Evolutionary conservation across 176 grass and related monocot species (phyloP), one percentile per base, ranked within the genome.

Genomic region (Oryza punctata): DNA sequence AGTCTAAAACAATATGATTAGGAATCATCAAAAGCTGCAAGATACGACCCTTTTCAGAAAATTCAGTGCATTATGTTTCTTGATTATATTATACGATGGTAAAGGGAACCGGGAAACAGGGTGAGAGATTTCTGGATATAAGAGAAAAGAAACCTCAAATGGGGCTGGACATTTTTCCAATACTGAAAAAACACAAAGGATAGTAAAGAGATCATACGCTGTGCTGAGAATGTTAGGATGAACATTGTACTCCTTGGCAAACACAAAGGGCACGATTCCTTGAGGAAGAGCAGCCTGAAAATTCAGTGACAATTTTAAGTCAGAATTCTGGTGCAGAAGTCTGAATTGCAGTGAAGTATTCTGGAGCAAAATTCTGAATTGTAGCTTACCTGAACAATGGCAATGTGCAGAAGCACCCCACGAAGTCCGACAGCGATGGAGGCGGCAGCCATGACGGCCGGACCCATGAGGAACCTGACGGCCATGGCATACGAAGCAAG

Each of bases 161-260:
- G 2, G 13, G n/a, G n/a, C n/a, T n/a, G 41, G 37, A 32, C 35
- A 60, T 45, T 73, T 38, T 33, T 28, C 32, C 28, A 70, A 67
- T 35, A 7, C 23, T 21, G 35, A n/a, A 75, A 78, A 41, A 72
- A n/a, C n/a, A n/a, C n/a, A n/a, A 45, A 18, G 8, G 2, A 30
- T 44, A 25, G 6, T 14, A 18, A 18, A 23, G 77, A 43, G 50
- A 80, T 70, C 92, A 59, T 91, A 97, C 92, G 90, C 86, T 70
- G 92, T 94, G 82, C 92, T 97, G 24, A 97, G 88, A 12, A 97
- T 89, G 75, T 97, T 47, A 43, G 94, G 92, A 35, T 97, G 92
- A 64, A 93, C 91, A 37, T 91, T 97, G 83, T 97, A 94, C 88
- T 97, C 92, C 69, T 97, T 97, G 63, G 92, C 94, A 29, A 94